Evolutionary conservation across 2,329 filamentous ascomycete species (phyloP), one percentile per base, ranked within the genome.

Genomic region (Penicillium nordicum): DNA sequence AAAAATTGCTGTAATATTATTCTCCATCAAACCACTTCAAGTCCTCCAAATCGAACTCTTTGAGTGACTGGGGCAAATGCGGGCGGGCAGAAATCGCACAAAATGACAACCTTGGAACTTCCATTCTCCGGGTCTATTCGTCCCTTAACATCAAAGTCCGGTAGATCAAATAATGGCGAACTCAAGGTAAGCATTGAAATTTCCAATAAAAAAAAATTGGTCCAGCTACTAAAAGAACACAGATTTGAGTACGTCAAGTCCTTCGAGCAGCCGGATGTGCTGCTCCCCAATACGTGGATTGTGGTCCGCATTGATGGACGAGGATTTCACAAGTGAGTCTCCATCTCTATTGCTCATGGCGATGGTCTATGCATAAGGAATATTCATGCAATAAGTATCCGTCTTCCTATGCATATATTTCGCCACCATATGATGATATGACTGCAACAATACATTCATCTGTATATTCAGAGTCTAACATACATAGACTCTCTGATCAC

Each of bases 261-360:
- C 46, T 97, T 97, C 69, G 94, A 99, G 80, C 89, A 89, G 69
- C 78, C 86, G 7, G 92, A 97, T 70, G 76, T 77, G 45, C 78
- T 99, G 40, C 82, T 97, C 23, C 90, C 88, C 52, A 96, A 95
- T 70, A 97, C 93, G 27, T 99, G 92, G 92, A 88, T 97, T 55
- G 91, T 97, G 21, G 87, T 99, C 54, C 87, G 94, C 58, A 87
- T 99, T 68, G 94, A 99, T 76, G 94, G 94, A 25, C 84, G 93
- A 62, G 92, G 92, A 18, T 99, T 99, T 76, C 94, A 92, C 68
- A 97, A 96, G 91, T 95, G 78, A 71, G 74, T 69, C 29, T 29
- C 36, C 41, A 29, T 8, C 18, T 57, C 25, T 37, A 1, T 38
- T 27, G 23, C 7, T 16, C 32, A 34, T 29, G n/a, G 14, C 9